Base-by-base conservation (phyloP, 805 yeast genomes). In the Starmerella riodocensis region DNA sequence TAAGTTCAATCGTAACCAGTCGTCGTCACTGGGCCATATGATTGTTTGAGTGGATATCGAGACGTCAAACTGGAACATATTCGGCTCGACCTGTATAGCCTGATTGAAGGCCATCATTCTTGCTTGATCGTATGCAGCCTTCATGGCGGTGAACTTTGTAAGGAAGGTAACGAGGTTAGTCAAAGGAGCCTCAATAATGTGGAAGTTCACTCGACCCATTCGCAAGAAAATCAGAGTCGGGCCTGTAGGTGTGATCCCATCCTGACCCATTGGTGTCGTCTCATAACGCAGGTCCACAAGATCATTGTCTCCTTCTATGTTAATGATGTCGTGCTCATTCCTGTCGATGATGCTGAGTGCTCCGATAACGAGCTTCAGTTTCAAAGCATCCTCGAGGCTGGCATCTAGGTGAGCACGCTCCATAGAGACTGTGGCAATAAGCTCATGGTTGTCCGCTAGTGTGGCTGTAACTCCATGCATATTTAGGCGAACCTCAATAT, bases 21-120 rank as follows among this genome's bases (percentile, higher is more conserved):
- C 88, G 2, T 51, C 54, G 1, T 58, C 54, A 23, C 67, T 62
- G 38, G 97, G 94, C 52, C 85, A 84, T 2, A 78, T 73, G 27
- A 91, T 64, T 8, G 78, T 78, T 0, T 98, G 99, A 1, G 96
- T 83, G 37, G 73, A 69, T 13, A 91, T 66, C 14, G 72, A 58
- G 25, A 93, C 59, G 50, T 86, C 80, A 54, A 86, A 70, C 47
- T 76, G 74, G 60, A 85, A 74, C 47, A 67, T 70, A 34, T 63
- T 69, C 1, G 81, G 73, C 36, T 61, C 70, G 31, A 70, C 70
- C 46, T 74, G 75, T 32, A 65, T 73, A 0, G 91, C 91, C 56
- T 82, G 93, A 49, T 78, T 73, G 49, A 84, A 71, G 0, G 97
- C 94, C 9, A 85, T 82, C 52, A 78, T 83, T 42, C 97, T 70